These are phyloP conservation scores for Neolentinus lepideus DNA, from an alignment of 1,284 basidiomycete species.

Conservation along the genomic window DNA sequence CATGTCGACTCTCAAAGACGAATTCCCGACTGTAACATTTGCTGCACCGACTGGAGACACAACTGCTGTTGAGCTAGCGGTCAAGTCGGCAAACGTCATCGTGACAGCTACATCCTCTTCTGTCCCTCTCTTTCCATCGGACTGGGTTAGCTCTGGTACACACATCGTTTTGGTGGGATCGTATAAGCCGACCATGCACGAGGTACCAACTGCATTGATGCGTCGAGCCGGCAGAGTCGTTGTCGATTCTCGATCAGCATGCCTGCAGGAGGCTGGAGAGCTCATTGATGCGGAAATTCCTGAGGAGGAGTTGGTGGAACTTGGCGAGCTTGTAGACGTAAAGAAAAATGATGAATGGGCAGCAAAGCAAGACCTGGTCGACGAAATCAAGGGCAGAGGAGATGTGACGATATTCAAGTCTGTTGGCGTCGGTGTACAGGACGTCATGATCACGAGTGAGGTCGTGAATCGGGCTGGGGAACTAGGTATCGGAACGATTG, in stretches of 20 bases:
- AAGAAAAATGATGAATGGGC: conserved; percentile 16
- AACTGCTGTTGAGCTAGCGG: conserved; percentile 15
- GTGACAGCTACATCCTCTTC: conserved; percentile 77
- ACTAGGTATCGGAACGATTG: conserved; percentile 27
- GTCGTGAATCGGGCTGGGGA: conserved; percentile 33
- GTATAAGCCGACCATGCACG: conserved; percentile 76
- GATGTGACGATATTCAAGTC: conserved; percentile 73
- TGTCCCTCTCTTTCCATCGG: conserved; percentile 59
- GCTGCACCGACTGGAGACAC: conserved; percentile 8
- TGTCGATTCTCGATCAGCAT: conserved; percentile 71
- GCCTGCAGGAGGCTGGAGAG: conserved; percentile 71
- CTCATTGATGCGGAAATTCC: conserved; percentile 46
- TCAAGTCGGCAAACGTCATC: conserved; percentile 46
- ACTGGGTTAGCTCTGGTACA: conserved; percentile 52
- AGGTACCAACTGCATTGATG: conserved; percentile 58
- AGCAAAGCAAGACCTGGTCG: conserved; percentile 16
- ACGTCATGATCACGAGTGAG: conserved; percentile 57
- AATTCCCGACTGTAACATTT: conserved; percentile 34
- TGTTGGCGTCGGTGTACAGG: conserved; percentile 71
- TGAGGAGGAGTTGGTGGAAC: conserved; percentile 39
- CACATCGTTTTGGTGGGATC: conserved; percentile 81
- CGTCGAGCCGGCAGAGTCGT: conserved; percentile 42
- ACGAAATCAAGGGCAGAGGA: conserved; percentile 22
- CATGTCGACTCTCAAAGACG: conserved; percentile 26
- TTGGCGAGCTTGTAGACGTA: conserved; percentile 47